Evolutionary conservation across 176 grass and related monocot species (phyloP), one percentile per base, ranked within the genome.

Genomic region (Zoysia japonica): DNA sequence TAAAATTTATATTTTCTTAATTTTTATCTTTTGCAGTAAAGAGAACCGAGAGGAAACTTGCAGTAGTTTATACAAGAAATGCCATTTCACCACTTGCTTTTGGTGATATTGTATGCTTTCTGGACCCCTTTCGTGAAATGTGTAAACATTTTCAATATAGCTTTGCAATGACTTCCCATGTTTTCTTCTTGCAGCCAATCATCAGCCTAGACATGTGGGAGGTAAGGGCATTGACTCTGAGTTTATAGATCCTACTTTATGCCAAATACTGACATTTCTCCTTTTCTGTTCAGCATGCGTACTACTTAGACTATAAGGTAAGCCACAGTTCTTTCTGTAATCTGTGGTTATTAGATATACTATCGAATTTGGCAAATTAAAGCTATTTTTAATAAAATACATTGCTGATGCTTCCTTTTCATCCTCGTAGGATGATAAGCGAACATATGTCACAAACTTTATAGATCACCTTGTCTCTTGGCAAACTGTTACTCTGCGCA

Each of bases 261-360:
- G 67, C 62, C 15, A 72, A 67, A 41, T 71, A 87, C 39, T 92
- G 44, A 94, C 43, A 45, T 64, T 81, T 71, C 53, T 62, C 4
- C 1, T 91, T 86, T 76, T 66, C 2, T 72, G n/a, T 79, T 65
- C 86, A 99, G 96, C 96, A 95, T 86, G 92, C 96, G 54, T 98
- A 95, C 79, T 98, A 94, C 87, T 80, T 94, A 20, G 96, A 98
- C 70, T 94, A 94, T 84, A 98, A 89, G 96, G 92, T 98, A 79
- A 12, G 9, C 51, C 41, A 41, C 16, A 71, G 28, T n/a, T 66
- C 11, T n/a, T n/a, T 45, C 53, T n/a, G 40, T 28, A 28, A 28
- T 40, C 13, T 40, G 0, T 82, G 37, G 45, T 45, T 45, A 72
- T 62, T 65, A 57, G 28, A 28, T 1, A 19, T 43, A 20, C 3